Conservation (phyloP, 768 basidiomycete genomes). For the Hemileccinum impolitum region DNA sequence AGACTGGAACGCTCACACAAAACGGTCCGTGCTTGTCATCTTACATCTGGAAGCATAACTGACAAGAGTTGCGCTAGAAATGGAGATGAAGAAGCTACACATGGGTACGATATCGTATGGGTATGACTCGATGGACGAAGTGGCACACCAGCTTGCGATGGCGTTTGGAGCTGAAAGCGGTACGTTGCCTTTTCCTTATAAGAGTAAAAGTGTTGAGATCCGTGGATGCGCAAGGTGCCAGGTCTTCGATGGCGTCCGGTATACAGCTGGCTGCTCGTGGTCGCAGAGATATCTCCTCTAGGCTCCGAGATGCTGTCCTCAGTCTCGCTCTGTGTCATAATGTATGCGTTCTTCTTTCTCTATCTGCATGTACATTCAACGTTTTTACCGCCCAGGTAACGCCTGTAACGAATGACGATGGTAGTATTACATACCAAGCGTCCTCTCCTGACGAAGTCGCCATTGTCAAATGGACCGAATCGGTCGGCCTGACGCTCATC, state of each 20-base stretch:
- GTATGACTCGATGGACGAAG: constrained; percentile 98
- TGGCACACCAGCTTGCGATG: constrained; percentile 83
- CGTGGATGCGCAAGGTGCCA: constrained; percentile 35
- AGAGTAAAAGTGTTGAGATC: not conserved
- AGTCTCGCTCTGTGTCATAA: constrained; percentile 97
- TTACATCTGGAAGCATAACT: not conserved
- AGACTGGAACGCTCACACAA: constrained; percentile 96
- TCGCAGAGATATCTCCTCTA: constrained; percentile 89
- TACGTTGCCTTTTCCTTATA: constrained; percentile 18
- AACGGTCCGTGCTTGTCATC: constrained; percentile 66
- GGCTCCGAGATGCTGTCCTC: constrained; percentile 88
- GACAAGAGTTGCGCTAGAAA: constrained; percentile 53
- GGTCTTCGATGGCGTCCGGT: constrained; percentile 65
- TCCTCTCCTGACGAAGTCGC: constrained; percentile 99
- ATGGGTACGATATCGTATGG: constrained; percentile 99
- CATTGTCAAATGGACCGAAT: constrained; percentile 96
- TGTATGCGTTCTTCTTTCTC: constrained; percentile 41
- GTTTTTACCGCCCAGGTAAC: constrained; percentile 72
- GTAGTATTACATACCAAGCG: constrained; percentile 93
- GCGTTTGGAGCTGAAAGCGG: constrained; percentile 76
- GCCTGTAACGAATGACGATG: constrained; percentile 92
- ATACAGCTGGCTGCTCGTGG: constrained; percentile 83
- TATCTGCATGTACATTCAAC: not conserved
- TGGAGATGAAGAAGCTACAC: constrained; percentile 99
- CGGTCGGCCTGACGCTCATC: constrained; percentile 85